phyloP scores from a whole-genome alignment of 345 rosid species.

The Noccaea bulbosa region DNA sequence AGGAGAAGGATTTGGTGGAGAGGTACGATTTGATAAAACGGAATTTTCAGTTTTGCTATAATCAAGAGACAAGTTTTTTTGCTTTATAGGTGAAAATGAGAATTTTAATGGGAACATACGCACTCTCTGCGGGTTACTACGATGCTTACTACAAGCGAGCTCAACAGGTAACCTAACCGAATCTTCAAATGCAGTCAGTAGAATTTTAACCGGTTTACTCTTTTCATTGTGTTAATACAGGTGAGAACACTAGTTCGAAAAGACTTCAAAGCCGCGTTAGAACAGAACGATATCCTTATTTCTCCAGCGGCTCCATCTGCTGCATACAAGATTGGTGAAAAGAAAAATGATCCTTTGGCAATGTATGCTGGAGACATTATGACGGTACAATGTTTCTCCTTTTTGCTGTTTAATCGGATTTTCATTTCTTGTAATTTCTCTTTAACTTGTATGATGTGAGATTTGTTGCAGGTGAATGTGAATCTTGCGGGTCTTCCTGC shows the following conservation, averaged over 20 bases:
- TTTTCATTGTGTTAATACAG: conserved; percentile 42
- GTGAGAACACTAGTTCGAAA: conserved; percentile 75
- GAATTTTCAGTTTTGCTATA: not conserved
- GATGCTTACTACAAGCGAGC: conserved; percentile 96
- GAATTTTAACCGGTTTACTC: not conserved
- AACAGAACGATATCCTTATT: conserved; percentile 75
- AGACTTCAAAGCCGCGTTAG: conserved; percentile 75
- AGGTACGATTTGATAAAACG: conserved; percentile 49
- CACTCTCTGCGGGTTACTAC: conserved; percentile 92
- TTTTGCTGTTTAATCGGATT: not conserved
- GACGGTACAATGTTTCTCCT: conserved; percentile 60
- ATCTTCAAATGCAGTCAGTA: conserved; percentile 9
- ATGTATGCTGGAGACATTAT: conserved; percentile 96
- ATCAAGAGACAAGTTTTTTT: not conserved
- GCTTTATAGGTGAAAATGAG: conserved; percentile 83
- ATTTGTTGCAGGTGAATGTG: conserved; percentile 78
- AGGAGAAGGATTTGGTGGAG: conserved; percentile 84
- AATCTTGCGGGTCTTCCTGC: conserved; percentile 94
- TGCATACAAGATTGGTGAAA: conserved; percentile 93
- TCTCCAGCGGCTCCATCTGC: conserved; percentile 95
- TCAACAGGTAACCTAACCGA: conserved; percentile 59
- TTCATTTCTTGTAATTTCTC: too few species aligned
- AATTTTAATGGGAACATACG: conserved; percentile 96
- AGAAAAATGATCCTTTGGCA: conserved; percentile 88
- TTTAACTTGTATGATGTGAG: conserved; percentile 16